Evolutionary conservation across 1,139 yeast species (phyloP).

Genomic region (Zygosaccharomyces sapae): DNA sequence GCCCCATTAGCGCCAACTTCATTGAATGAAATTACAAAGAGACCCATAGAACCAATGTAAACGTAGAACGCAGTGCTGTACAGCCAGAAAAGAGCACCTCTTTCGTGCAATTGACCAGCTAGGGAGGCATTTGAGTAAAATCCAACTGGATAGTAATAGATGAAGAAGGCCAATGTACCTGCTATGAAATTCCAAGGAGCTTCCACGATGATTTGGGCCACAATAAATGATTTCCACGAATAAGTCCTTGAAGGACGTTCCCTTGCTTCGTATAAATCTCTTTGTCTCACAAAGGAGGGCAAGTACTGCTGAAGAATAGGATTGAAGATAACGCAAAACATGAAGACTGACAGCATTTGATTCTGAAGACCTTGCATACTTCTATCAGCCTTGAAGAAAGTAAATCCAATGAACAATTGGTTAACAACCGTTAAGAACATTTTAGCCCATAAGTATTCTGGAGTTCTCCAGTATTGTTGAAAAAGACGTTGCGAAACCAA

Average conservation of each 20-base stretch:
- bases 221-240: constrained; percentile 56
- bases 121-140: constrained; percentile 51
- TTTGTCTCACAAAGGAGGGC: constrained; percentile 62
- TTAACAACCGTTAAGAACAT: constrained; percentile 46
- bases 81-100: constrained; percentile 67
- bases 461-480: constrained; percentile 73
- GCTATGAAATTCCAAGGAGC: constrained; percentile 64
- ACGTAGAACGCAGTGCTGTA: constrained; percentile 49
- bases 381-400: constrained; percentile 59
- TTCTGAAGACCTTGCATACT: constrained; percentile 59
- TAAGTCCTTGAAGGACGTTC: constrained; percentile 73
- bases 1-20: constrained; percentile 68
- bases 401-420: constrained; percentile 53
- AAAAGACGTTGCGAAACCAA: constrained; percentile 53
- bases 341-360: constrained; percentile 67
- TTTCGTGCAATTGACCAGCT: constrained; percentile 46
- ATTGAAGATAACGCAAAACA: constrained; percentile 54
- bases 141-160: constrained; percentile 80
- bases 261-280: constrained; percentile 75
- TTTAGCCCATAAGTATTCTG: constrained; percentile 65
- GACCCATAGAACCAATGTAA: constrained; percentile 56
- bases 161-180: constrained; percentile 61
- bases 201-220: constrained; percentile 59
- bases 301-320: constrained; percentile 66
- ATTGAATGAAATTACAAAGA: constrained; percentile 14